Evolutionary conservation across 257 asterid species (phyloP).

Genomic region (Solanum arcanum): DNA sequence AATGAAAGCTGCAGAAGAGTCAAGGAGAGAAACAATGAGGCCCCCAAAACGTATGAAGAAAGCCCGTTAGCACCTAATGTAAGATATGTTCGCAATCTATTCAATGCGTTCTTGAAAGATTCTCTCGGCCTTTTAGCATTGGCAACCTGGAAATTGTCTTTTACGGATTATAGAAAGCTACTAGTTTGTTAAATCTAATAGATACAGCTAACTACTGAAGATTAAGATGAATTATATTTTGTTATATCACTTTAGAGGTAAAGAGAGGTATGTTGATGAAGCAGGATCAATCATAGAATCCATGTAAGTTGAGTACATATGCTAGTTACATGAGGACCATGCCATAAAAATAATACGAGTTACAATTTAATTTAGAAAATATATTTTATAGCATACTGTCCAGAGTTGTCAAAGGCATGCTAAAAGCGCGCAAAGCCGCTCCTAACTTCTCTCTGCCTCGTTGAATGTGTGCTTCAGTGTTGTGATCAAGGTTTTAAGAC

Average conservation of each 20-base stretch:
- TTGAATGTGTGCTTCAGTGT: not conserved
- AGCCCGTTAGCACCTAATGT: slow-evolving; percentile 24
- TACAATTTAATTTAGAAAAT: not conserved
- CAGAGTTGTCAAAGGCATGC: not conserved
- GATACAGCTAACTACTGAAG: not conserved
- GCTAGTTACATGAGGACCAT: not conserved
- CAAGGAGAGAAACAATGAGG: slow-evolving; percentile 46
- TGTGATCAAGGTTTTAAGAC: not conserved
- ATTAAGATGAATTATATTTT: not conserved
- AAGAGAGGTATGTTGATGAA: not conserved
- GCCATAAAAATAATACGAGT: not conserved
- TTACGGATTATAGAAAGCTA: not conserved
- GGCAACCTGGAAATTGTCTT: not conserved
- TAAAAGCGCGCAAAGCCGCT: not conserved
- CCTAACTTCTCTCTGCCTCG: not conserved
- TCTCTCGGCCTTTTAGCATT: not conserved
- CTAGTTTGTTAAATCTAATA: not conserved
- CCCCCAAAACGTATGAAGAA: slow-evolving; percentile 57
- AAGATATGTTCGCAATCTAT: not conserved
- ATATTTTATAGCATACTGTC: not conserved
- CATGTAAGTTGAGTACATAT: not conserved
- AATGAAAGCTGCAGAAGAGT: slow-evolving; percentile 31
- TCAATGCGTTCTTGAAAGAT: not conserved
- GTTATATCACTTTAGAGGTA: not conserved
- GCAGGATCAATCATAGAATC: not conserved